Conservation (phyloP, 1,284 basidiomycete genomes). For the Pseudozyma tsukubaensis region DNA sequence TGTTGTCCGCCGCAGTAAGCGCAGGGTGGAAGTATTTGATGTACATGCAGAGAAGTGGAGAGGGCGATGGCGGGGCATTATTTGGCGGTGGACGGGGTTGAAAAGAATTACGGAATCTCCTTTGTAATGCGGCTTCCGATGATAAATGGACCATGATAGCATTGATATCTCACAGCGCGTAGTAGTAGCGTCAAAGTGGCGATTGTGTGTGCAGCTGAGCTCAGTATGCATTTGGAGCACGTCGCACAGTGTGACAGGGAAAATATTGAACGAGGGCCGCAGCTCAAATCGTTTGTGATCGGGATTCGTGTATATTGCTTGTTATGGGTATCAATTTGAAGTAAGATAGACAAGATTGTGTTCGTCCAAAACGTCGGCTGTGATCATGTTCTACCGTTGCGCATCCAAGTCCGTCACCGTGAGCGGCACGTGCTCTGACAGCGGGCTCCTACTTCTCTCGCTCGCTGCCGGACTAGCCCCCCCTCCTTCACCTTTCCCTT, state of each 20-base stretch:
- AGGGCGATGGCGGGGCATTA: conserved; percentile 37
- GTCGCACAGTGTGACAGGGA: not conserved
- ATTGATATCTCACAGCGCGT: no score
- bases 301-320: not conserved
- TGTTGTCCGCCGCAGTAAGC: conserved; percentile 64
- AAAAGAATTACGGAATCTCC: no score
- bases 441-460: conserved; percentile 15
- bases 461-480: conserved; percentile 4
- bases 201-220: no score
- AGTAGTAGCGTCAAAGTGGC: no score
- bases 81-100: conserved; percentile 26
- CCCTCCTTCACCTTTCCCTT: not conserved
- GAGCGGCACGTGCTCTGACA: not conserved
- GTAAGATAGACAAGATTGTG: not conserved
- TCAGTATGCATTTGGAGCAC: no score
- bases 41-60: conserved; percentile 35
- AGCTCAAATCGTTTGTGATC: no score
- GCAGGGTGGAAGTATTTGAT: conserved; percentile 37
- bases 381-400: not conserved
- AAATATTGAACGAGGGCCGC: not conserved
- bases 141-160: not conserved
- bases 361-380: not conserved
- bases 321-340: conserved; percentile 18
- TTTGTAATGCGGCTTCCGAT: not conserved
- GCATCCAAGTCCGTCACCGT: not conserved